phyloP scores from a whole-genome alignment of 2,329 filamentous ascomycete species.

The Neonectria punicea region DNA sequence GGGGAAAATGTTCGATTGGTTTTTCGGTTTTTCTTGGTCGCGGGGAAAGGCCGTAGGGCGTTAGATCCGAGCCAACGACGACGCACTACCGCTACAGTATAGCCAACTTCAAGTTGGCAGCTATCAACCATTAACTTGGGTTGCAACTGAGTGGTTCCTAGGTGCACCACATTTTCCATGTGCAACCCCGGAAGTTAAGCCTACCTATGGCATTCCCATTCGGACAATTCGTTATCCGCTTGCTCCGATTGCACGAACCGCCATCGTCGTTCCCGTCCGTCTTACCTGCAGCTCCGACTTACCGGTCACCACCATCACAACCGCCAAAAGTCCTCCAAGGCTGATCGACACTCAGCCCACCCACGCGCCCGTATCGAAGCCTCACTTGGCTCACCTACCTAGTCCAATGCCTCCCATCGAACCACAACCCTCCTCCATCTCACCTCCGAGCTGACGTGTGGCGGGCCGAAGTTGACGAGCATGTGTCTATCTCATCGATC shows the following conservation, averaged over 20 bases:
- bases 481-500: neutral
- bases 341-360: neutral
- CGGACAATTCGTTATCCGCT: neutral
- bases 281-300: neutral
- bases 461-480: neutral
- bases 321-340: neutral
- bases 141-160: too few relatives aligned
- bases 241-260: neutral
- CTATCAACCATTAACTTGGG: too few relatives aligned
- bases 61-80: neutral
- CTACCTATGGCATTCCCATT: neutral
- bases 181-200: neutral
- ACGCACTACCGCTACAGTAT: too few relatives aligned
- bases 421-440: neutral
- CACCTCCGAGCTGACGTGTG: neutral
- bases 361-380: neutral
- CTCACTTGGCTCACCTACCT: neutral
- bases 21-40: neutral
- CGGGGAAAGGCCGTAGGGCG: neutral
- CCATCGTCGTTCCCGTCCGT: neutral
- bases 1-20: neutral
- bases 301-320: neutral
- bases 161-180: neutral
- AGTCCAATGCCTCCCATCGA: neutral
- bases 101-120: too few relatives aligned